Base-by-base conservation (phyloP, 768 basidiomycete species). In the Holtermanniella nyarrowii region DNA sequence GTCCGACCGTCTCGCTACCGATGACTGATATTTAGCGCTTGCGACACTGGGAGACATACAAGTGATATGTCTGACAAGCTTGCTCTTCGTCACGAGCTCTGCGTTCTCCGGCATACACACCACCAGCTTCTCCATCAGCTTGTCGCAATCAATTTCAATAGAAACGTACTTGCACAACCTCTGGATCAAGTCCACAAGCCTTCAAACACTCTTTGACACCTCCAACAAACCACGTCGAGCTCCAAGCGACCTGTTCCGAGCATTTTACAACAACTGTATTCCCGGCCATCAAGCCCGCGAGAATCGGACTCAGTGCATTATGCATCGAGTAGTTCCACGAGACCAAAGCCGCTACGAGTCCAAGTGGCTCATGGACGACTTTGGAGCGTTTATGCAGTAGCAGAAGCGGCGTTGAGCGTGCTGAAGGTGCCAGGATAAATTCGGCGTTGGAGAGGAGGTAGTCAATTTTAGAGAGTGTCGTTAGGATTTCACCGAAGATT, bases 401-500 rank as follows among this genome's bases (percentile, higher is more conserved):
- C 10, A 74, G 49, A 18, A 74, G 59, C 26, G 67, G 86, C 10
- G 62, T 62, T 41, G 72, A 76, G 58, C 95, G 77, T 11, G 76
- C 78, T 60, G 89, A 83, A 0, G 89, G 87, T 55, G 74, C 75
- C 26, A 99, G 74, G 39, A 78, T 81, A 21, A 76, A 72, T 68
- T 95, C 88, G 39, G 90, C 95, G 56, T 91, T 80, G 5, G 82
- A 79, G 42, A 97, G 78, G 16, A 96, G 66, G 86, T 86, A 97
- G 58, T 93, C 86, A 73, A 96, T 76, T 70, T 99, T 99, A 11
- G 87, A 85, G 65, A 87, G 86, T 0, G 89, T 95, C n/a, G 86
- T 86, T 41, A 99, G 65, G 58, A 97, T 85, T 72, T 99, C 95
- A 27, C 95, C 95, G 39, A 99, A 77, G 1, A 86, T 84, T 26